Evolutionary conservation across 805 yeast genomes (phyloP), one percentile per base, ranked within the genome.

Genomic region (Nakazawaea holstii): DNA sequence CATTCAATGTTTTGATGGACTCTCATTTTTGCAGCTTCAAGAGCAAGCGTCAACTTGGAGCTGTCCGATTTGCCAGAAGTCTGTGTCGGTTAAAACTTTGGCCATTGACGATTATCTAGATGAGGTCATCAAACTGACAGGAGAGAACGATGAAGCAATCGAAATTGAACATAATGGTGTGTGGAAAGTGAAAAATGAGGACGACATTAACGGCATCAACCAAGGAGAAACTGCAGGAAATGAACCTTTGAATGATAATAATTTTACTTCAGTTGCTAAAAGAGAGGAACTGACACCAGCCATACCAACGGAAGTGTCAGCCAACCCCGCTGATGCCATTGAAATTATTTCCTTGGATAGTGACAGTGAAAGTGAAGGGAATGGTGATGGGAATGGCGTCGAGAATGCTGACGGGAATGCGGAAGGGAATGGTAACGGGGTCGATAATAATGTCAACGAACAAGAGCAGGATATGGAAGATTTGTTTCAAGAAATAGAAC

Each of bases 1-100:
- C 64, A 66, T 89, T 13, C 92, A 87, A 57, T 91, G 98, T 60
- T 88, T 91, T 61, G 99, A 94, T 64, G 91, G 87, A 0, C 62
- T 73, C 32, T 78, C 87, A 39, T 94, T 77, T 59, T 55, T 94
- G 8, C 77, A 80, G 57, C 72, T 90, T 39, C 98, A 92, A 61
- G 71, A 72, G 47, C 92, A 85, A 59, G 79, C 86, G 0, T 85
- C 96, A 0, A 78, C 87, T 0, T 92, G 97, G 97, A 67, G 68
- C 44, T 94, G 99, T 59, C 97, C 97, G 0, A 73, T 88, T 3
- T 94, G 99, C 60, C 77, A 76, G 51, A 67, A 65, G 5, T 59
- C 59, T 2, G 66, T 88, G 2, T 64, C 69, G 1, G 67, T 81
- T 13, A 74, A 74, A 13, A 83, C 82, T 51, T 60, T 94, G 45